Base-by-base conservation (phyloP, 2,329 filamentous ascomycete species). In the Kalmusia sp. region DNA sequence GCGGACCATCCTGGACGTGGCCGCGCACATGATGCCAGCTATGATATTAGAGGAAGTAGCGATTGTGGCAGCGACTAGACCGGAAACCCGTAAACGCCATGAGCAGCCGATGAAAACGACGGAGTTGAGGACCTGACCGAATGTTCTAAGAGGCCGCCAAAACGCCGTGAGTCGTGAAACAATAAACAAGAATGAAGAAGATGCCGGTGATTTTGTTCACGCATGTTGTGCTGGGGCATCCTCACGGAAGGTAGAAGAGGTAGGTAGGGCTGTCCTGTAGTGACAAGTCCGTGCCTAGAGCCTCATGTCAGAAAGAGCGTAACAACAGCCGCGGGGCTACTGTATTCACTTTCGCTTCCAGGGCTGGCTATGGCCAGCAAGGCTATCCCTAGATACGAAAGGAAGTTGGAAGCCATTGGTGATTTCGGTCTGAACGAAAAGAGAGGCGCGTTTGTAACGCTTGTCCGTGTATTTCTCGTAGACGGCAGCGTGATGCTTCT, bases 401-500 rank as follows among this genome's bases (percentile, higher is more conserved):
- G 82, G 79, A 48, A 87, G 74, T 40, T 74, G 68, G 70, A 87
- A 87, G 47, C 83, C 84, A 59, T 82, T 84, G 53, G 79, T 77
- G 58, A 97, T 80, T 72, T 93, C 89, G 15, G 80, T 81, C 72
- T 93, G 87, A 50, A 96, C 93, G 63, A 90, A 92, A 17, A 85
- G 77, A 15, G 95, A 91, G 8, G 91, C 91, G 50, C 88, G 84
- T 81, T 96, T 96, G 81, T 92, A 98, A 48, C 90, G 87, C 70
- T 88, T 90, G 73, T 96, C 90, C 31, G 86, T 83, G 77, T 97
- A 99, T 77, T 99, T 99, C 51, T 96, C 91, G 70, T 86, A 97
- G 35, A 99, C 89, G 6, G 92, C 91, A 24, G 81, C 77, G 71
- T 99, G 95, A 71, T 99, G 95, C 67, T 88, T 87, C 58, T 83